Evolutionary conservation across 2,329 filamentous ascomycete species (phyloP).

Genomic region (Neoascochyta sp.): DNA sequence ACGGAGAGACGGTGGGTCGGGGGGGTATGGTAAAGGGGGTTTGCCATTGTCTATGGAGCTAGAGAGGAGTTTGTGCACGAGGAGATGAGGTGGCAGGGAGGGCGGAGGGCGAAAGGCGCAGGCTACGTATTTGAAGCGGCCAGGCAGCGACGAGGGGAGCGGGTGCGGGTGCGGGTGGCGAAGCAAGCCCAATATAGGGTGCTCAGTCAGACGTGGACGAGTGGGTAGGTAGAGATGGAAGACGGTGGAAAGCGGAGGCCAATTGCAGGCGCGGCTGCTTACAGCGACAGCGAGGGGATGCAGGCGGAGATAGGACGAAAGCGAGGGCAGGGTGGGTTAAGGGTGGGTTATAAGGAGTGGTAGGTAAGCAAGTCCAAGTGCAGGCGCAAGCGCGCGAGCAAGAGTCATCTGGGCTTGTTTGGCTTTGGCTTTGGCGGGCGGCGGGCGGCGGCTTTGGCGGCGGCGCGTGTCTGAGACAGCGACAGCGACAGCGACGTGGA

Average conservation of each 20-base stretch:
- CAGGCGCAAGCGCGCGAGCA: too few relatives aligned
- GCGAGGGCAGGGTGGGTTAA: slow-evolving; percentile 2
- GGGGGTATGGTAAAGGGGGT: slow-evolving; percentile 24
- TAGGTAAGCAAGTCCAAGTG: slow-evolving; percentile 12
- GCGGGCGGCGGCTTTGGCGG: too few relatives aligned
- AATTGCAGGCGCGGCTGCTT: slow-evolving; percentile 28
- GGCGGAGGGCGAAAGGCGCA: background rate
- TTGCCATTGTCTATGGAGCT: slow-evolving; percentile 22
- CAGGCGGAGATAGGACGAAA: slow-evolving; percentile 27
- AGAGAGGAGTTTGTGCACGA: too few relatives aligned
- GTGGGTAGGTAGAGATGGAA: too few relatives aligned
- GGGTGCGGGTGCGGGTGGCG: too few relatives aligned
- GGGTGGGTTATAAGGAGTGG: slow-evolving; percentile 10
- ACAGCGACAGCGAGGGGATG: slow-evolving; percentile 18
- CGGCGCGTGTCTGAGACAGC: too few relatives aligned
- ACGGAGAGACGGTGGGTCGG: slow-evolving; percentile 34
- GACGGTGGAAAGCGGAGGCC: slow-evolving; percentile 29
- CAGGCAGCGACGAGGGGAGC: too few relatives aligned
- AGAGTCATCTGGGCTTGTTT: too few relatives aligned
- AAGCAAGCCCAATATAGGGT: slow-evolving; percentile 16
- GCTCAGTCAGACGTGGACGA: too few relatives aligned
- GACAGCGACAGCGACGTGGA: too few relatives aligned
- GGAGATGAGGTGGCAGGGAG: too few relatives aligned
- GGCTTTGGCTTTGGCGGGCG: too few relatives aligned
- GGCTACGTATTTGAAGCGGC: slow-evolving; percentile 1